phyloP scores from a whole-genome alignment of 2,329 filamentous ascomycete species.

The Botryotinia convoluta region DNA sequence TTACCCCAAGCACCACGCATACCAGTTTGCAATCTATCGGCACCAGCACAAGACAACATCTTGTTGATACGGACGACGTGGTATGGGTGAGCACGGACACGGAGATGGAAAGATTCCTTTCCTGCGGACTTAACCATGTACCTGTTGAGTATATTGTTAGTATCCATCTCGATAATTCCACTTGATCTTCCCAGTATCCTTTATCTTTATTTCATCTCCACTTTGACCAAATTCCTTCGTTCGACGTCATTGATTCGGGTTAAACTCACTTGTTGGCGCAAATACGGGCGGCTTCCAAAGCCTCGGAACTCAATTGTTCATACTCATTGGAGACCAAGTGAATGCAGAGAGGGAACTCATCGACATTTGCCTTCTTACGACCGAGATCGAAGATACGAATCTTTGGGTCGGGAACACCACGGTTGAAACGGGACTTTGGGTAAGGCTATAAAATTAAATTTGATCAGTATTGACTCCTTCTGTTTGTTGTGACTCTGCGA shows the following conservation, averaged over 20 bases:
- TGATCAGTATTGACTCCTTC: slow-evolving; percentile 25
- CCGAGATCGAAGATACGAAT: slow-evolving; percentile 98
- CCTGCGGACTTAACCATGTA: slow-evolving; percentile 68
- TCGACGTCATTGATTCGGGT: slow-evolving; percentile 4
- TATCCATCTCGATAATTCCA: background rate
- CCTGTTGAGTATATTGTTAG: slow-evolving; percentile 29
- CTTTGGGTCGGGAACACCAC: slow-evolving; percentile 84
- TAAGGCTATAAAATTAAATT: slow-evolving; percentile 63
- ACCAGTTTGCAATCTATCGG: slow-evolving; percentile 99
- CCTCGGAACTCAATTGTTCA: slow-evolving; percentile 99
- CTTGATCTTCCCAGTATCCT: slow-evolving; percentile 5
- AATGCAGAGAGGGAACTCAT: slow-evolving; percentile 99
- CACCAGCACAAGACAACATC: slow-evolving; percentile 99
- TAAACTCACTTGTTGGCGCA: slow-evolving; percentile 91
- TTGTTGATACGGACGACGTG: slow-evolving; percentile 99
- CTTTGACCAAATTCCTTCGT: slow-evolving; percentile 6
- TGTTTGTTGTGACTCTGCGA: background rate
- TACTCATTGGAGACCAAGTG: slow-evolving; percentile 99
- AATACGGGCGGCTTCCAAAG: slow-evolving; percentile 99
- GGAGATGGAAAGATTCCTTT: slow-evolving; percentile 73
- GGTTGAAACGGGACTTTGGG: slow-evolving; percentile 99
- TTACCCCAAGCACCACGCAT: slow-evolving; percentile 99
- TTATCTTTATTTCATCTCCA: background rate
- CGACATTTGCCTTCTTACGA: slow-evolving; percentile 97
- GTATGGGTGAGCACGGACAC: slow-evolving; percentile 92